Evolutionary conservation across 2,329 filamentous ascomycete species (phyloP), one percentile per base, ranked within the genome.

Genomic region (Gaeumannomyces sp.): DNA sequence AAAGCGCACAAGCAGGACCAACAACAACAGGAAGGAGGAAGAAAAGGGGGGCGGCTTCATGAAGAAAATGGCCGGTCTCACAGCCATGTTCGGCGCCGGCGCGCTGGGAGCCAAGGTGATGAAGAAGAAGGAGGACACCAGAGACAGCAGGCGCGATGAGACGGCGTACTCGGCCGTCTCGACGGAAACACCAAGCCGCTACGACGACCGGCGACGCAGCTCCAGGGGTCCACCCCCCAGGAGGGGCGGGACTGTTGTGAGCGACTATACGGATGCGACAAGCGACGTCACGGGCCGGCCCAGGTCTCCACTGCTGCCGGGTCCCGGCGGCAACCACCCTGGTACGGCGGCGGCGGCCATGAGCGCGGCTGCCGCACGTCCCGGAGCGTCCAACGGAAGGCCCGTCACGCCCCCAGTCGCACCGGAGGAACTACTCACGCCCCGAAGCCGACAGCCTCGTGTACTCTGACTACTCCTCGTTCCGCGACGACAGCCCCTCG

Each of bases 11-110:
- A 53, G 19, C 45, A 53, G 45, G 45, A 11, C 45, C 45, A 84
- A 83, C 0, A 82, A 87, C n/a, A 77, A 50, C 68, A 31, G 25
- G 71, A 64, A 59, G 45, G 69, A 71, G 73, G 70, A 74, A 72
- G 65, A 66, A 29, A 74, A 78, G 53, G 78, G 80, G 4, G 82
- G 83, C 25, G 86, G 87, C 11, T 81, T 89, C 69, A 83, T 86
- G 73, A 84, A 84, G 70, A 85, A 83, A 63, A 66, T 92, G 2
- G 74, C 89, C 19, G 82, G 84, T 60, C 78, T 85, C 28, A 88
- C 85, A 19, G 89, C 86, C 0, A 78, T 83, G 6, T 73, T 89
- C 1, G 89, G 89, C 25, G 87, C 83, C 10, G 85, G 84, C 25
- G 85, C 85, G 35, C 75, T 92, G 22, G 80, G 84, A 3, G 87